Evolutionary conservation across 495 filamentous ascomycete species (phyloP).

Genomic region (Echria macrotheca): DNA sequence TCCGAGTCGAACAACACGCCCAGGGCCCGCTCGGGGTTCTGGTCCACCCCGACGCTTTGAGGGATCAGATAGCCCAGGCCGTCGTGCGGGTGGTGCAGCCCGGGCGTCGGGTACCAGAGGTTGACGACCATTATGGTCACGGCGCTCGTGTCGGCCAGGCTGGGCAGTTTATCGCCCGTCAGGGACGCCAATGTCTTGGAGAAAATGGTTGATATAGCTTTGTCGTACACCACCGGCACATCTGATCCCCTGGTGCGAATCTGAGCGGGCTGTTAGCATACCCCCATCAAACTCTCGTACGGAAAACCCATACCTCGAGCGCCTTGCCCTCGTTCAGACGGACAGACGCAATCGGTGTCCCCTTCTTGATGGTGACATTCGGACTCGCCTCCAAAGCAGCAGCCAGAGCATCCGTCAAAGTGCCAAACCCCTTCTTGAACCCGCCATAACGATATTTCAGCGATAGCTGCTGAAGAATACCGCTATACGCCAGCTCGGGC

Average conservation of each 20-base stretch:
- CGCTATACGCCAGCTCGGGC: too few species aligned
- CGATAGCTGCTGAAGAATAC: too few species aligned
- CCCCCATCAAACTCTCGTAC: too few species aligned
- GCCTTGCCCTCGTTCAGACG: constrained; percentile 13
- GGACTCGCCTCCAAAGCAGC: constrained; percentile 36
- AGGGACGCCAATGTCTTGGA: constrained; percentile 42
- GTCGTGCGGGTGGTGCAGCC: constrained; percentile 51
- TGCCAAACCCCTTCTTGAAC: constrained; percentile 48
- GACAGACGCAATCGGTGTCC: constrained; percentile 35
- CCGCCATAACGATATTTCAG: neutral
- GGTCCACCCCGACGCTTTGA: constrained; percentile 58
- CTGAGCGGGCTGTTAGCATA: too few species aligned
- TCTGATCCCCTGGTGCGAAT: too few species aligned
- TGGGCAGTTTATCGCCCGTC: constrained; percentile 40
- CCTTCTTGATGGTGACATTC: constrained; percentile 51
- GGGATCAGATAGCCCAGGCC: constrained; percentile 90
- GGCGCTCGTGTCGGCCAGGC: constrained; percentile 52
- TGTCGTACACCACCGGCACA: too few species aligned
- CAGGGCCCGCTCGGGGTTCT: constrained; percentile 80
- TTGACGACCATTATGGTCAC: constrained; percentile 90
- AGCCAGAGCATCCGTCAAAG: constrained; percentile 45
- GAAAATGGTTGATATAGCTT: constrained; percentile 68
- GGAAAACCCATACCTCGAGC: constrained; percentile 12
- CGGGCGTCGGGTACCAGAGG: constrained; percentile 66
- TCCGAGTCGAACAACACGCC: constrained; percentile 90